These are phyloP conservation scores for Scorias spongiosa DNA, from an alignment of 2,329 filamentous ascomycete species.

Conservation along the genomic window DNA sequence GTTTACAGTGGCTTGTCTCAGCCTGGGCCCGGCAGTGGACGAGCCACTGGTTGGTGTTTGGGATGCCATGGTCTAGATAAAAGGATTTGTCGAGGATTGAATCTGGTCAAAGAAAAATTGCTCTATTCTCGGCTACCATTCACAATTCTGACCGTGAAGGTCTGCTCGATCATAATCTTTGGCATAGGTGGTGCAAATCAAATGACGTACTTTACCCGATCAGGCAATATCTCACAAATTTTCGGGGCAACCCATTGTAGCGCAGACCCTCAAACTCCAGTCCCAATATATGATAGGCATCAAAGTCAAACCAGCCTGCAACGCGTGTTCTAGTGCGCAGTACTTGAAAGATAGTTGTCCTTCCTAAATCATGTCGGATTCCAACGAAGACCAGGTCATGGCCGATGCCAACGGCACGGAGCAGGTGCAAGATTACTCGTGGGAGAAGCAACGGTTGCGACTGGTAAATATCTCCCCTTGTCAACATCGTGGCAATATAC, in stretches of 20 bases:
- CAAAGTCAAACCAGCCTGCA: too few relatives aligned
- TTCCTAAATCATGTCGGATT: constrained; percentile 2
- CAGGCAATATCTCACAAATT: neutral
- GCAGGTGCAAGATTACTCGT: constrained; percentile 26
- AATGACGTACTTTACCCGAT: constrained; percentile 1
- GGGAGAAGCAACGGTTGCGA: constrained; percentile 29
- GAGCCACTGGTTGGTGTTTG: constrained; percentile 1
- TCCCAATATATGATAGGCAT: too few relatives aligned
- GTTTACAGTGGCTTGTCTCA: constrained; percentile 60
- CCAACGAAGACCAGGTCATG: constrained; percentile 21
- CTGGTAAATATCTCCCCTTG: constrained; percentile 21
- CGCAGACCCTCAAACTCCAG: too few relatives aligned
- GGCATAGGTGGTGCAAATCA: constrained; percentile 1
- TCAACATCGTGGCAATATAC: too few relatives aligned
- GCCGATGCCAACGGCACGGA: constrained; percentile 26
- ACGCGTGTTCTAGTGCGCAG: too few relatives aligned
- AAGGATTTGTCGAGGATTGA: neutral
- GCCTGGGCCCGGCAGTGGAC: constrained; percentile 13
- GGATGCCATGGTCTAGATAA: constrained; percentile 3
- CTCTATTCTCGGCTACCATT: too few relatives aligned
- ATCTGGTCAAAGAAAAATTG: neutral
- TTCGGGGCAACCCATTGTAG: too few relatives aligned
- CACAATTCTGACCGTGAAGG: neutral
- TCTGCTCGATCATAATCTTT: constrained; percentile 9
- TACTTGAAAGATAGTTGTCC: too few relatives aligned